Evolutionary conservation across 2,329 filamentous ascomycete species (phyloP).

Genomic region (Alternaria gaisen): DNA sequence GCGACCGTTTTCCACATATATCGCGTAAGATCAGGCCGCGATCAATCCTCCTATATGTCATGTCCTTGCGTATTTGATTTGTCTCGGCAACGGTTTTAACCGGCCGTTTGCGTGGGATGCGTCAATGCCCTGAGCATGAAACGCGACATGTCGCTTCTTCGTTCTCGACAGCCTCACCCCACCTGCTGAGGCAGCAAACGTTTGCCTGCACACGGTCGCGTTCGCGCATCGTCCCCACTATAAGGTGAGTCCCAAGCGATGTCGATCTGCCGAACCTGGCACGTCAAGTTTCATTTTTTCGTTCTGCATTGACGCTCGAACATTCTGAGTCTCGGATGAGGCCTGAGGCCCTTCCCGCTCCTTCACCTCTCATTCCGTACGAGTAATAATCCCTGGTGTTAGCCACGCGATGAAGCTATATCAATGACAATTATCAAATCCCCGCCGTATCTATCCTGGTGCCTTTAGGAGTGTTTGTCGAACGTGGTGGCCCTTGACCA

Average conservation of each 20-base stretch:
- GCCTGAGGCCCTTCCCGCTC: constrained; percentile 6
- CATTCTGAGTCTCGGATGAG: constrained; percentile 17
- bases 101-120: background rate
- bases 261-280: constrained; percentile 9
- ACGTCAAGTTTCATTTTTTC: constrained; percentile 14
- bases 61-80: background rate
- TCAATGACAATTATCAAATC: background rate
- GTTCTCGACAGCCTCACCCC: constrained; percentile 9
- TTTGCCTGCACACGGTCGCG: constrained; percentile 10
- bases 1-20: background rate
- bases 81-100: constrained; percentile 5
- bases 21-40: background rate
- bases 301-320: constrained; percentile 14
- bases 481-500: background rate
- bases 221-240: constrained; percentile 14
- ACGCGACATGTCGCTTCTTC: constrained; percentile 12
- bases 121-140: constrained; percentile 10
- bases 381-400: constrained; percentile 7
- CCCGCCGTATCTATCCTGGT: background rate
- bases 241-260: constrained; percentile 2
- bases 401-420: constrained; percentile 9
- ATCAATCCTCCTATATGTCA: background rate
- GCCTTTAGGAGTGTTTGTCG: constrained; percentile 8
- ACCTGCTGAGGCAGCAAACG: constrained; percentile 7
- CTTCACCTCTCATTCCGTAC: background rate